Evolutionary conservation across 2,329 filamentous ascomycete genomes (phyloP).

Genomic region (Penicillium fuscoglaucum): DNA sequence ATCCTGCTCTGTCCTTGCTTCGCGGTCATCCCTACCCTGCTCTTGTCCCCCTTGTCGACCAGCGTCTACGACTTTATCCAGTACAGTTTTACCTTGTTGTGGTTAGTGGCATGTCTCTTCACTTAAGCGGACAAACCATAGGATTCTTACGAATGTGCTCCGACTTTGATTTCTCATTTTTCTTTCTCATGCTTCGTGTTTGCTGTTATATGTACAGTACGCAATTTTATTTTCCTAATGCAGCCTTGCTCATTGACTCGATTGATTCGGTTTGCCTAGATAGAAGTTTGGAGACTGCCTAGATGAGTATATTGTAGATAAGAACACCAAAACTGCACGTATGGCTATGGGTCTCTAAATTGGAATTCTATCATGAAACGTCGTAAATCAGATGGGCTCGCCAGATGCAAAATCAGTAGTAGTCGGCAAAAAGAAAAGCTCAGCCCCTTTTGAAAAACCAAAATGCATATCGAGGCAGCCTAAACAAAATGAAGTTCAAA

Average conservation of each 20-base stretch:
- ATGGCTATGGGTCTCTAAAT: slow-evolving; percentile 9
- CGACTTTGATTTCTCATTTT: slow-evolving; percentile 6
- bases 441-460: neutral
- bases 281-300: neutral
- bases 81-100: slow-evolving; percentile 18
- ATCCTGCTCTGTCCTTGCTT: slow-evolving; percentile 10
- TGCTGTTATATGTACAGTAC: slow-evolving; percentile 22
- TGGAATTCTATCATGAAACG: slow-evolving; percentile 25
- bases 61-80: slow-evolving; percentile 21
- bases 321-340: neutral
- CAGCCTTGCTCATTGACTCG: slow-evolving; percentile 9
- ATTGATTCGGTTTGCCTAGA: neutral
- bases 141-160: slow-evolving; percentile 18
- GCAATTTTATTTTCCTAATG: slow-evolving; percentile 18
- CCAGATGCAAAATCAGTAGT: slow-evolving; percentile 17
- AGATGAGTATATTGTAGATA: neutral
- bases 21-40: neutral
- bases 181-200: slow-evolving; percentile 15
- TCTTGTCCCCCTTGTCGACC: slow-evolving; percentile 3
- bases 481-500: slow-evolving; percentile 5
- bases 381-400: slow-evolving; percentile 20
- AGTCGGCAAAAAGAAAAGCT: neutral
- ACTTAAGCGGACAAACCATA: slow-evolving; percentile 5
- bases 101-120: slow-evolving; percentile 12
- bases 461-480: neutral